Conservation (phyloP, 169 alveolate species). For the Plasmodium inui region DNA sequence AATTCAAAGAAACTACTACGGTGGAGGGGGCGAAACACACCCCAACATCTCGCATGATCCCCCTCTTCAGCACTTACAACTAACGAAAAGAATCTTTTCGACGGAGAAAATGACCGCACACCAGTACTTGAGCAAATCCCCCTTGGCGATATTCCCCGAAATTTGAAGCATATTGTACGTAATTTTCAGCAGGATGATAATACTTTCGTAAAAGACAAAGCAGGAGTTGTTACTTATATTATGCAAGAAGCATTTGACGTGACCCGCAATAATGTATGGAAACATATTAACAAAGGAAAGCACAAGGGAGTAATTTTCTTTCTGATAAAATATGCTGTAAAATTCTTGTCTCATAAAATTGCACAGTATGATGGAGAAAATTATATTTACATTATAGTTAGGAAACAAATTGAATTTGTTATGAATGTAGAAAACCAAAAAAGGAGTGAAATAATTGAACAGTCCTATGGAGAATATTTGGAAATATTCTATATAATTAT, state of each 20-base stretch:
- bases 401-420: slow-evolving; percentile 72
- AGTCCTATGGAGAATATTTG: slow-evolving; percentile 49
- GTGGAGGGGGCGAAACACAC: not conserved
- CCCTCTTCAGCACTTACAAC: slow-evolving; percentile 18
- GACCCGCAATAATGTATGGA: slow-evolving; percentile 66
- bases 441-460: slow-evolving; percentile 57
- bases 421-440: slow-evolving; percentile 47
- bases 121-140: slow-evolving; percentile 46
- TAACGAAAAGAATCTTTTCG: slow-evolving; percentile 55
- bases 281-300: slow-evolving; percentile 72
- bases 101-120: slow-evolving; percentile 42
- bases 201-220: slow-evolving; percentile 67
- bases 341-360: slow-evolving; percentile 68
- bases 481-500: slow-evolving; percentile 66
- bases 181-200: slow-evolving; percentile 60
- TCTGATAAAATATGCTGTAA: slow-evolving; percentile 35
- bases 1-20: not conserved
- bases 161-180: slow-evolving; percentile 33
- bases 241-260: slow-evolving; percentile 63
- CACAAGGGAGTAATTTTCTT: slow-evolving; percentile 16
- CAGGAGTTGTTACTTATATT: slow-evolving; percentile 60
- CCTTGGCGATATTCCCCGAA: not conserved
- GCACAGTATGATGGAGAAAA: slow-evolving; percentile 50
- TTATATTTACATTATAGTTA: slow-evolving; percentile 30
- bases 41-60: not conserved